These are phyloP conservation scores for Camellia oleifera DNA, from an alignment of 179 eudicot species.

Conservation along the genomic window DNA sequence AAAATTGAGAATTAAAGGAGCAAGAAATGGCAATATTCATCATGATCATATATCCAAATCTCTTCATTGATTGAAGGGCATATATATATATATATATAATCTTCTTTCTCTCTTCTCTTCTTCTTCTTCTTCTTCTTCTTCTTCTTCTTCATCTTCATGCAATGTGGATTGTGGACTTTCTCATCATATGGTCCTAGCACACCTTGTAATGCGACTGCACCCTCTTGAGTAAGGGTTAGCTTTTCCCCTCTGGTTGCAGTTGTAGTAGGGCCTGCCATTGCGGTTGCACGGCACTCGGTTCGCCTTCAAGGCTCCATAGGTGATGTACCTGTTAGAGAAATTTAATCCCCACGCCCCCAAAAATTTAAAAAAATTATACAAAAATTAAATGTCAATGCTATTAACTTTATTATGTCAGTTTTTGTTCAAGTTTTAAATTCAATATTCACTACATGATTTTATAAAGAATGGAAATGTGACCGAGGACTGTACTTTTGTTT, in stretches of 20 bases:
- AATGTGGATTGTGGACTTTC: too few relatives aligned
- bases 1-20: too few relatives aligned
- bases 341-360: too few relatives aligned
- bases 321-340: slow-evolving; percentile 7
- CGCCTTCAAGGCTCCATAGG: slow-evolving; percentile 18
- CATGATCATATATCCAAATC: neutral
- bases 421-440: too few relatives aligned
- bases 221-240: slow-evolving; percentile 25
- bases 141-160: neutral
- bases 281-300: slow-evolving; percentile 18
- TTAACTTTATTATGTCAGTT: too few relatives aligned
- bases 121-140: neutral
- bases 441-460: too few relatives aligned
- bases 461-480: too few relatives aligned
- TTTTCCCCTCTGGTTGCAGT: slow-evolving; percentile 20
- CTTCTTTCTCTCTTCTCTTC: neutral
- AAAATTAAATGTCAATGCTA: too few relatives aligned
- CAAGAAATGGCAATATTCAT: too few relatives aligned
- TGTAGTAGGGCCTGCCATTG: slow-evolving; percentile 25
- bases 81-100: too few relatives aligned
- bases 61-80: neutral
- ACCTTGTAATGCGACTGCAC: slow-evolving; percentile 23
- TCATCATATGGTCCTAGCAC: slow-evolving; percentile 13
- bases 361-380: too few relatives aligned
- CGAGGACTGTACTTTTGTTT: neutral